Conservation (phyloP, 1,284 basidiomycete genomes). For the Sanghuangporus weigelae region DNA sequence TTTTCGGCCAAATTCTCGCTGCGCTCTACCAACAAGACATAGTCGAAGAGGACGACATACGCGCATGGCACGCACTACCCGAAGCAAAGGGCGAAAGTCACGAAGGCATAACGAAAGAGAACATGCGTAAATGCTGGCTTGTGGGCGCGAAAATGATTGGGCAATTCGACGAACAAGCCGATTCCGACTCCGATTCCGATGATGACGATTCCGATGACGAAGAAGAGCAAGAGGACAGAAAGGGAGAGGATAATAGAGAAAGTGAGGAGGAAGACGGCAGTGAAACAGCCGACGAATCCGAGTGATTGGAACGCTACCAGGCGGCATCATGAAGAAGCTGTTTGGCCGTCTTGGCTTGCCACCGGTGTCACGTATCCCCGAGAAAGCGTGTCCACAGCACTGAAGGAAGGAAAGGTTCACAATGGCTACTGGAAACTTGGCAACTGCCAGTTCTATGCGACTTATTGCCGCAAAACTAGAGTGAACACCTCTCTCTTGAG, state of each 20-base stretch:
- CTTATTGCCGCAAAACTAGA: neutral
- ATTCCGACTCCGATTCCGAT: conserved; percentile 15
- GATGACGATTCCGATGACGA: conserved; percentile 20
- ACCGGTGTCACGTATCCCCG: neutral
- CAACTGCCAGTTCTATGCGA: too few relatives aligned
- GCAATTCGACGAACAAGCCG: conserved; percentile 67
- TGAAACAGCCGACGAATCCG: neutral
- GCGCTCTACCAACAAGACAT: conserved; percentile 73
- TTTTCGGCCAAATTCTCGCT: conserved; percentile 74
- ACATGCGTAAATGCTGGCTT: conserved; percentile 62
- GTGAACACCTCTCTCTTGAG: neutral
- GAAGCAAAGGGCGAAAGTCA: conserved; percentile 34
- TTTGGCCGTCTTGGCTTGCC: neutral
- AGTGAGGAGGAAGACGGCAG: neutral
- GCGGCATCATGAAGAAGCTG: neutral
- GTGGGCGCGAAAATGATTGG: conserved; percentile 71
- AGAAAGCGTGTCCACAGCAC: neutral
- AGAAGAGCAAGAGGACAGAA: neutral
- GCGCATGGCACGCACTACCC: conserved; percentile 57
- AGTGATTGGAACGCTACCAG: neutral
- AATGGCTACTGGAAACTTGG: neutral
- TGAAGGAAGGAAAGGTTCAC: too few relatives aligned
- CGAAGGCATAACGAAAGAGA: conserved; percentile 39
- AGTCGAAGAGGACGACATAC: conserved; percentile 76
- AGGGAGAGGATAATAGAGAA: neutral